Percentiles rank a stretch among this genome's conserved stretches.
These are phyloP conservation scores for Coelastrella sp. DNA, from an alignment of 139 green algal genomes.

Conservation along the genomic window DNA sequence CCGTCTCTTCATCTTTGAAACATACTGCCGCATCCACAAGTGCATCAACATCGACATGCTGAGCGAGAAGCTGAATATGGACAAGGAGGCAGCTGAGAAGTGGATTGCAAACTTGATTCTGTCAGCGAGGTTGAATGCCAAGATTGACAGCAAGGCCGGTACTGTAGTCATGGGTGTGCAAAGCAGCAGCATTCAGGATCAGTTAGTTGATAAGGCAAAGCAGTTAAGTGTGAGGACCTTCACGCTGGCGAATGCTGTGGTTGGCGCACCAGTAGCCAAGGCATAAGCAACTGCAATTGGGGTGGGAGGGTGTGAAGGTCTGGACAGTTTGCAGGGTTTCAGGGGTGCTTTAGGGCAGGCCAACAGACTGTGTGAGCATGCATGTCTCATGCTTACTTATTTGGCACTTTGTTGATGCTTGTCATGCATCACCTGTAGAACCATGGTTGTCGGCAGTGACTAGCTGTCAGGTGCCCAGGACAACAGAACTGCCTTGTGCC, in stretches of 20 bases:
- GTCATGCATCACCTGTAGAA: too few relatives aligned
- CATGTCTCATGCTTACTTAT: too few relatives aligned
- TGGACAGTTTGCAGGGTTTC: too few relatives aligned
- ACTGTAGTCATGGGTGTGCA: constrained; percentile 96
- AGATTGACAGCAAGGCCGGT: constrained; percentile 95
- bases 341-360: too few relatives aligned
- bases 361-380: too few relatives aligned
- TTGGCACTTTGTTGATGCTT: too few relatives aligned
- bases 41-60: constrained; percentile 94
- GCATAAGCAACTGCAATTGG: too few relatives aligned
- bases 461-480: too few relatives aligned
- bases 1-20: constrained; percentile 98
- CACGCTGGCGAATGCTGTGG: constrained; percentile 90
- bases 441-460: too few relatives aligned
- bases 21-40: constrained; percentile 79
- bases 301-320: too few relatives aligned
- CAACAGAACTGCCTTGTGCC: too few relatives aligned
- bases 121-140: constrained; percentile 94
- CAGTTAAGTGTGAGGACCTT: constrained; percentile 90
- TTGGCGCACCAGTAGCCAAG: constrained; percentile 56
- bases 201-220: constrained; percentile 92
- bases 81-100: constrained; percentile 87
- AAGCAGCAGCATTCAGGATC: constrained; percentile 71
- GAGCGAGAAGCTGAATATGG: constrained; percentile 91
- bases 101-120: constrained; percentile 98